Percentiles rank a stretch among this genome's conserved stretches.
Conservation (phyloP, 169 alveolate genomes). For the Plasmodium malariae region DNA sequence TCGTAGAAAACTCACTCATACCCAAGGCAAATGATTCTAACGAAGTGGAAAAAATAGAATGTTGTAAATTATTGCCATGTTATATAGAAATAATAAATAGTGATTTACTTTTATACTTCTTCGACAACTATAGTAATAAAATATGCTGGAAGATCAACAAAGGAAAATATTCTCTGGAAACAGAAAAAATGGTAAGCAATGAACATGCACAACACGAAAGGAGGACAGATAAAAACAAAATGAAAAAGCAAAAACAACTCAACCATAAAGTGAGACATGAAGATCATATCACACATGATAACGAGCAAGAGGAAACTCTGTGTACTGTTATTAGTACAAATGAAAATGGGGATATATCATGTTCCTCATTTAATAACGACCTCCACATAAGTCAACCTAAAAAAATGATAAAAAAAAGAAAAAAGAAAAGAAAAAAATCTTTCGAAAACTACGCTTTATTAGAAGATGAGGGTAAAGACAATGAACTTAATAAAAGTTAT, state of each 20-base stretch:
- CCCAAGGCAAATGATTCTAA: not conserved
- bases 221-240: not conserved
- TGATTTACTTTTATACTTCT: constrained; percentile 55
- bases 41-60: not conserved
- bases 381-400: no score
- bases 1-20: not conserved
- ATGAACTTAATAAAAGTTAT: not conserved
- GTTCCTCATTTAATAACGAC: not conserved
- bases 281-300: not conserved
- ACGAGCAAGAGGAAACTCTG: constrained; percentile 1
- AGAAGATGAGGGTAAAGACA: not conserved
- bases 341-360: constrained; percentile 12
- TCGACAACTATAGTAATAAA: constrained; percentile 56
- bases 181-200: not conserved
- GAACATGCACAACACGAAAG: not conserved
- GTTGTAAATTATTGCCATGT: constrained; percentile 52
- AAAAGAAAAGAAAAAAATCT: constrained; percentile 18
- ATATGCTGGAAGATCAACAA: constrained; percentile 59
- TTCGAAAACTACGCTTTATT: not conserved
- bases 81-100: constrained; percentile 48
- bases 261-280: not conserved
- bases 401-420: no score
- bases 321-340: constrained; percentile 8
- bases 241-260: not conserved
- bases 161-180: constrained; percentile 33